Conservation (phyloP, 2,329 filamentous ascomycete species). For the Hymenoscyphus albidus region DNA sequence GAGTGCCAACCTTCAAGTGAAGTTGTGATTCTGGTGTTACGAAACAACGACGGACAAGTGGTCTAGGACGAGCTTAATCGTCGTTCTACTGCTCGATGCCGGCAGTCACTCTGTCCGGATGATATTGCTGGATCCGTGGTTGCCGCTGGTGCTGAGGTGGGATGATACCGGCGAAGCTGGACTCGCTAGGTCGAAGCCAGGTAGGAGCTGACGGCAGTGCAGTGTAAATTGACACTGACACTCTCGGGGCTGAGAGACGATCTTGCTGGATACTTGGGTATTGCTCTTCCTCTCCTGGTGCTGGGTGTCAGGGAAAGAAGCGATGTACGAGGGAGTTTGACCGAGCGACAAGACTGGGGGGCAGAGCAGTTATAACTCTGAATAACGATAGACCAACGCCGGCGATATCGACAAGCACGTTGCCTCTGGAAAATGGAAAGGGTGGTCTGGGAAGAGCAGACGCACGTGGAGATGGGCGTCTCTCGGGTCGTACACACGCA, state of each 20-base stretch:
- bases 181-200: background rate
- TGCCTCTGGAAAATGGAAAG: background rate
- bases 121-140: background rate
- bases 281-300: background rate
- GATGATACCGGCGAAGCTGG: slow-evolving; percentile 1
- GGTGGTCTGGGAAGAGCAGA: slow-evolving; percentile 1
- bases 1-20: background rate
- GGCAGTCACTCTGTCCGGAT: slow-evolving; percentile 2
- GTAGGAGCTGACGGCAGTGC: background rate
- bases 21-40: background rate
- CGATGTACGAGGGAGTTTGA: background rate
- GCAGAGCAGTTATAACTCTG: slow-evolving; percentile 6
- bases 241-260: slow-evolving; percentile 5
- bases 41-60: background rate
- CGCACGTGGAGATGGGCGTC: background rate
- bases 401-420: slow-evolving; percentile 3
- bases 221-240: background rate
- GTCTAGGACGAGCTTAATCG: slow-evolving; percentile 4
- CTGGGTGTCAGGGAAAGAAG: slow-evolving; percentile 1
- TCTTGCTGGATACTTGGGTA: background rate
- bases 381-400: slow-evolving; percentile 10
- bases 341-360: background rate
- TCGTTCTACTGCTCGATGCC: background rate
- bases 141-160: slow-evolving; percentile 5
- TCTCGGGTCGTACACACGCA: slow-evolving; percentile 1